Conservation (phyloP, 306 rosid genomes). For the Pterocarpus santalinus region DNA sequence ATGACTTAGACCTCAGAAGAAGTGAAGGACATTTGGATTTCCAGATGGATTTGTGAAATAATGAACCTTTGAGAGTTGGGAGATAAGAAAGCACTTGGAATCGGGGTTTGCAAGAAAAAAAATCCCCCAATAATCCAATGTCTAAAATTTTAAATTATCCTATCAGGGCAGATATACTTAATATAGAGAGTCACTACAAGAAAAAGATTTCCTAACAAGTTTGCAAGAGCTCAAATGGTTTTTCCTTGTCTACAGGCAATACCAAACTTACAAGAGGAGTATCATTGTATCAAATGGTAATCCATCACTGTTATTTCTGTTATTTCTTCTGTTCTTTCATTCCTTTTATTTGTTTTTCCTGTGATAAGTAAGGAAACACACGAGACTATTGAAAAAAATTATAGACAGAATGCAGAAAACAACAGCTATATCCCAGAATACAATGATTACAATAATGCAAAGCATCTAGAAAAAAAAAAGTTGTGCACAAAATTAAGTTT, state of each 20-base stretch:
- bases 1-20: too few relatives aligned
- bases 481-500: constrained; percentile 26
- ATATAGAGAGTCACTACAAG: neutral
- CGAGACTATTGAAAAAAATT: neutral
- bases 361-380: neutral
- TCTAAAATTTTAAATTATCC: neutral
- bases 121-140: too few relatives aligned
- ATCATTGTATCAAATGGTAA: neutral
- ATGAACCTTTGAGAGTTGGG: too few relatives aligned
- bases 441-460: constrained; percentile 26
- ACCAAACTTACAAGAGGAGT: constrained; percentile 16
- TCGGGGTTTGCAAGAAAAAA: too few relatives aligned
- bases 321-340: neutral
- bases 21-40: too few relatives aligned
- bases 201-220: neutral
- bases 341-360: neutral
- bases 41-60: too few relatives aligned
- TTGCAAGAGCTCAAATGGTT: constrained; percentile 11
- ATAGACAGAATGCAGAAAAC: constrained; percentile 18
- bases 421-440: constrained; percentile 34
- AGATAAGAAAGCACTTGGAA: too few relatives aligned
- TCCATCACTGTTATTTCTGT: neutral
- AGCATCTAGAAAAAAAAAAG: constrained; percentile 16
- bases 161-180: constrained; percentile 1
- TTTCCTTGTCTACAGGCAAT: constrained; percentile 1